Percentiles rank a stretch among this genome's conserved stretches.
These are phyloP conservation scores for Termitomyces sp. DNA, from an alignment of 768 basidiomycete genomes.

Conservation along the genomic window DNA sequence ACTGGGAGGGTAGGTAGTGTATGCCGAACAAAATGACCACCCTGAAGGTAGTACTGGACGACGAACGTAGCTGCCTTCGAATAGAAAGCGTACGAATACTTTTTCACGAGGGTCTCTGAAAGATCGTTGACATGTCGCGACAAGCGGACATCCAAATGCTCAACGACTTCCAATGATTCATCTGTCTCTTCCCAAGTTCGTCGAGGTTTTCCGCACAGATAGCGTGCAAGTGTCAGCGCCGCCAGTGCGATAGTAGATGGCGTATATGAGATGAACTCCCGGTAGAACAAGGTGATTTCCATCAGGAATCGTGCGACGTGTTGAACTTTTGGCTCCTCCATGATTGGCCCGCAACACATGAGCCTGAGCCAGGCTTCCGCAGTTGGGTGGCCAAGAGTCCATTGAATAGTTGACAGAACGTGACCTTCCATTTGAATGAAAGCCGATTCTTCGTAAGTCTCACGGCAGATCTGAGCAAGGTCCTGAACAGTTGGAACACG, in stretches of 20 bases:
- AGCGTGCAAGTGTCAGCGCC: constrained; percentile 82
- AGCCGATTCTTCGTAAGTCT: constrained; percentile 94
- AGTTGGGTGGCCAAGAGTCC: constrained; percentile 95
- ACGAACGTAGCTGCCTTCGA: constrained; percentile 93
- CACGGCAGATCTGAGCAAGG: constrained; percentile 90
- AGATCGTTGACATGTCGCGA: constrained; percentile 87
- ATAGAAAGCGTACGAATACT: constrained; percentile 96
- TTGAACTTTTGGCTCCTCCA: constrained; percentile 88
- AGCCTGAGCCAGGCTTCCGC: constrained; percentile 96
- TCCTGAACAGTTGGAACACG: constrained; percentile 95
- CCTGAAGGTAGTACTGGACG: constrained; percentile 90
- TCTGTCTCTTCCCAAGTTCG: constrained; percentile 81
- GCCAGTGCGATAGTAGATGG: constrained; percentile 89
- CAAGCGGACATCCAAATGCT: constrained; percentile 80
- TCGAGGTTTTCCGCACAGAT: constrained; percentile 76
- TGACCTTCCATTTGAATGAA: constrained; percentile 99
- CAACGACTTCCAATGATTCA: constrained; percentile 78
- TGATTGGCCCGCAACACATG: constrained; percentile 65
- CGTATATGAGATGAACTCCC: constrained; percentile 84
- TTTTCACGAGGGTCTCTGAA: constrained; percentile 94
- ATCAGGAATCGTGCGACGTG: constrained; percentile 97
- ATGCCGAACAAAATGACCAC: constrained; percentile 63
- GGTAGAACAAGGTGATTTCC: constrained; percentile 98
- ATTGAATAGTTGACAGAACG: constrained; percentile 92
- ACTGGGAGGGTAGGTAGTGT: constrained; percentile 48